Evolutionary conservation across 2,329 filamentous ascomycete species (phyloP).

Genomic region (Venturia nashicola): DNA sequence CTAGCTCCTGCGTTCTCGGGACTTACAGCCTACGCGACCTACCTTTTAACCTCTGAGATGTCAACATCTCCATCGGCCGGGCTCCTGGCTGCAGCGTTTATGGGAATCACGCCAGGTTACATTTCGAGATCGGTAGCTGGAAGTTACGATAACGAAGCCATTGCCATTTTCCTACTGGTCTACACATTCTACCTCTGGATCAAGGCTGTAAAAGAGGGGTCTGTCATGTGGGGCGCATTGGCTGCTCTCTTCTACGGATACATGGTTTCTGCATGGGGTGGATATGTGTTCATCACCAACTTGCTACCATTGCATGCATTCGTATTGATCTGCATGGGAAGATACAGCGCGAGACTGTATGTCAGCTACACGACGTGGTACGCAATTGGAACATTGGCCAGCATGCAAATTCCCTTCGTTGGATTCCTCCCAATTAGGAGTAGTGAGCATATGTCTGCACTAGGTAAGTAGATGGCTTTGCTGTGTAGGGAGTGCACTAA

Average conservation of each 20-base stretch:
- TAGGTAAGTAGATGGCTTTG: constrained; percentile 24
- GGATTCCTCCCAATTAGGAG: constrained; percentile 93
- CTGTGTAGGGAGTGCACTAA: constrained; percentile 25
- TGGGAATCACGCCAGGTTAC: constrained; percentile 95
- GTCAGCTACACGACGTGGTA: constrained; percentile 99
- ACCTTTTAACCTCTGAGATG: constrained; percentile 96
- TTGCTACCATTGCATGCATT: constrained; percentile 89
- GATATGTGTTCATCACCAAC: constrained; percentile 99
- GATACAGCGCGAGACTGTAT: constrained; percentile 88
- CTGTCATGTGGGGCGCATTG: constrained; percentile 89
- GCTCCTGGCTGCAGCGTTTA: constrained; percentile 85
- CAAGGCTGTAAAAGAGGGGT: constrained; percentile 92
- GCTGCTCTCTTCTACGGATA: constrained; percentile 97
- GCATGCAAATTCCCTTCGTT: constrained; percentile 99
- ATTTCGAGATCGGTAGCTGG: constrained; percentile 96
- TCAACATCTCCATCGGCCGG: constrained; percentile 88
- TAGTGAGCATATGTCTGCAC: constrained; percentile 95
- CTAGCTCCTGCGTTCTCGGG: constrained; percentile 92
- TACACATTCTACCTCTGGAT: constrained; percentile 99
- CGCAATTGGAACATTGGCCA: constrained; percentile 84
- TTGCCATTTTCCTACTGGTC: constrained; percentile 95
- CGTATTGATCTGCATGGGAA: constrained; percentile 89
- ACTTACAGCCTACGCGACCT: constrained; percentile 81
- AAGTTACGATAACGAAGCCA: constrained; percentile 98
- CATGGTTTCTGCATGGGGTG: constrained; percentile 99